Base-by-base conservation (phyloP, 768 basidiomycete genomes). In the Kwoniella heveanensis region DNA sequence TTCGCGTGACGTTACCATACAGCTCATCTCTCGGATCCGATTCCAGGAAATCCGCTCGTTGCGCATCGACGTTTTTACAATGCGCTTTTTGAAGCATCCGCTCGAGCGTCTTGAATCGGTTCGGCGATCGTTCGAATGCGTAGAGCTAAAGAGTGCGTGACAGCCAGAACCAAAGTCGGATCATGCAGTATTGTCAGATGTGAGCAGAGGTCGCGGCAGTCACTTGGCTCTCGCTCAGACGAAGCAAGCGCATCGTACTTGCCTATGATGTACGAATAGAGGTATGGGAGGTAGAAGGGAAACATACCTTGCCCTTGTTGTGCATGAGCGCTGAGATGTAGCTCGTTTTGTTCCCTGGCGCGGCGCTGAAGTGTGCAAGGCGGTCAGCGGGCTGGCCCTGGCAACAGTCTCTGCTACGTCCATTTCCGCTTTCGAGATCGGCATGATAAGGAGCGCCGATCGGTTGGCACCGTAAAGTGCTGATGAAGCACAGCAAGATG, bases 331-430 rank as follows among this genome's bases (percentile, higher is more conserved):
- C 91, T 69, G 90, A 90, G 24, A 98, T 80, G 79, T 95, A 92
- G 8, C 92, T 90, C 1, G 96, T 98, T 82, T 99, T 99, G 82
- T 99, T 99, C 0, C 96, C 96, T 0, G 96, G 96, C 0, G 96
- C 96, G 44, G 93, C 90, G 12, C 78, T 79, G 17, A 17, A 10
- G 15, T 44, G 15, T 8, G 17, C 15, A 44, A 44, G 15, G 9
- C 10, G 12, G 32, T 48, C 19, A 47, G 51, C 44, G 9, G 5
- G 21, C 3, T 47, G 17, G 21, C n/a, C 32, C n/a, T 13, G 32
- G 32, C 5, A 32, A 32, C 7, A 32, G 32, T n/a, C n/a, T n/a
- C n/a, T n/a, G n/a, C n/a, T n/a, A n/a, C n/a, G n/a, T n/a, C n/a
- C n/a, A n/a, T n/a, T n/a, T n/a, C n/a, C n/a, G n/a, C n/a, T n/a